A percentile compares a stretch with the other conserved stretches of the same genome.
Evolutionary conservation across 2,329 filamentous ascomycete genomes (phyloP).

Genomic region (Chaetomiaceae sp.): DNA sequence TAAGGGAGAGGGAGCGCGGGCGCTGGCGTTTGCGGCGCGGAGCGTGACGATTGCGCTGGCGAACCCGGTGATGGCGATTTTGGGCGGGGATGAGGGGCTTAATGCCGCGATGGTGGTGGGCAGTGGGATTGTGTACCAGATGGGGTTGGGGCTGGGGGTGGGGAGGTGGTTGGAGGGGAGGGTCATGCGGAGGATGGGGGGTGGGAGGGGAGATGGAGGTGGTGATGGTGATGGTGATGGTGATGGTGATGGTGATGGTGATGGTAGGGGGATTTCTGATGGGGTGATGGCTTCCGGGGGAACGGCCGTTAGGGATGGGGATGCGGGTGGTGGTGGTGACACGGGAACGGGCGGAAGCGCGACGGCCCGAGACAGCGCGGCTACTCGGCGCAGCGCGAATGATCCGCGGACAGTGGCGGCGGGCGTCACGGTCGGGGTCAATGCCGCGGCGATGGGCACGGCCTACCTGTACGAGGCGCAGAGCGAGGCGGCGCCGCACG

Average conservation of each 20-base stretch:
- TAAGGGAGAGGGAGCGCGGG: no score
- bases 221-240: background rate
- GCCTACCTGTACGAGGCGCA: slow-evolving; percentile 49
- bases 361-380: background rate
- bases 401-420: slow-evolving; percentile 40
- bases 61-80: slow-evolving; percentile 39
- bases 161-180: slow-evolving; percentile 21
- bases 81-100: slow-evolving; percentile 40
- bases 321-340: background rate
- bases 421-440: slow-evolving; percentile 50
- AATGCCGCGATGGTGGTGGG: slow-evolving; percentile 47
- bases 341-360: background rate
- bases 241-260: background rate
- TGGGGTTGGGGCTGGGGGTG: slow-evolving; percentile 29
- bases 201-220: background rate
- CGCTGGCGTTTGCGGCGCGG: slow-evolving; percentile 43
- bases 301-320: no score
- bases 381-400: slow-evolving; percentile 18
- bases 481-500: slow-evolving; percentile 49
- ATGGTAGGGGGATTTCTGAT: background rate
- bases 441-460: slow-evolving; percentile 55
- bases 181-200: background rate
- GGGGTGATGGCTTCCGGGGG: background rate
- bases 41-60: slow-evolving; percentile 46
- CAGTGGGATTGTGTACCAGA: slow-evolving; percentile 41